Conservation (phyloP, 345 rosid species). For the Clarkia xantiana region DNA sequence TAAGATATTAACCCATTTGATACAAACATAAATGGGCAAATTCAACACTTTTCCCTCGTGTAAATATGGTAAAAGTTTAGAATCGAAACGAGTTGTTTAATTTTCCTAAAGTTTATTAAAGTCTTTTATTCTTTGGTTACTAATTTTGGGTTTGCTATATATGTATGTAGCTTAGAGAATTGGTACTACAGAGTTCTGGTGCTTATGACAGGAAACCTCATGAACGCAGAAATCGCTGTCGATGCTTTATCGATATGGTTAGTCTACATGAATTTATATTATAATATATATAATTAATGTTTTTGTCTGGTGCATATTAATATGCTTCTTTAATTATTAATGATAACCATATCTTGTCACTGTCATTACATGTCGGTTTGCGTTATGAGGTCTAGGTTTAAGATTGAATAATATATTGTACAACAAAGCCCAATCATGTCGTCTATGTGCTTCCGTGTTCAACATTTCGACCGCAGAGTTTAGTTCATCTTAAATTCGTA, state of each 20-base stretch:
- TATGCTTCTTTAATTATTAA: not conserved
- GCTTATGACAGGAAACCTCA: slow-evolving; percentile 66
- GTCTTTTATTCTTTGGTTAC: not conserved
- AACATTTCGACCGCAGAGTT: not conserved
- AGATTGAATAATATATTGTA: no score
- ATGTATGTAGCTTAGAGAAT: slow-evolving; percentile 54
- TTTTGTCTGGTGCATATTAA: not conserved
- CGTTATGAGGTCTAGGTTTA: no score
- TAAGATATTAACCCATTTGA: no score
- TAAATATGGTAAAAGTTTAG: no score
- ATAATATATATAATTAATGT: no score
- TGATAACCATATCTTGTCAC: not conserved
- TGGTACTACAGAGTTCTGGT: slow-evolving; percentile 79
- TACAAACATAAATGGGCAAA: no score
- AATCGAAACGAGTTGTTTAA: no score
- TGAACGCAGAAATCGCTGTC: slow-evolving; percentile 56
- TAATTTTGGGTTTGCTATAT: no score
- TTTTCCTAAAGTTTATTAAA: not conserved
- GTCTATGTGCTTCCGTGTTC: not conserved
- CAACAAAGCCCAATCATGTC: no score
- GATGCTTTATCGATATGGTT: slow-evolving; percentile 88
- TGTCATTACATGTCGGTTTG: not conserved
- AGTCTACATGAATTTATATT: no score
- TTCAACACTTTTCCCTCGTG: no score
- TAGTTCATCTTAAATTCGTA: no score